Evolutionary conservation across 2,329 filamentous ascomycete species (phyloP), one percentile per base, ranked within the genome.

Genomic region (Didymella exigua): DNA sequence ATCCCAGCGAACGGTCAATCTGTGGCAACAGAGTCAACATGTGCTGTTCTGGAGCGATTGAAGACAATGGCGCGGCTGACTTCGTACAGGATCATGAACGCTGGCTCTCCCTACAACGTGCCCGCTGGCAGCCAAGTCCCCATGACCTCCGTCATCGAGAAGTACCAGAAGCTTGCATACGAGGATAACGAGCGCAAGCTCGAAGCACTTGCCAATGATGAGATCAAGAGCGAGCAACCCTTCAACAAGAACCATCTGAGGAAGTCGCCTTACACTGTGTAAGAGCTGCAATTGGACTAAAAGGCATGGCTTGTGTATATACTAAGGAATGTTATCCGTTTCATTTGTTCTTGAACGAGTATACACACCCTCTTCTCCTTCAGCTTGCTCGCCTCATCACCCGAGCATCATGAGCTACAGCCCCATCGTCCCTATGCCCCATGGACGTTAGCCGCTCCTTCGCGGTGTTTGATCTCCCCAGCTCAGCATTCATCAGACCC

Each of bases 21-120:
- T 34, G n/a, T 16, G n/a, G 21, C 18, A 5, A 21, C 21, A 9
- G 18, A 37, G 10, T 10, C 1, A 41, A 18, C n/a, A 5, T 14
- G 13, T 13, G 21, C 9, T 24, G 18, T 4, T 41, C 18, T 1
- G 13, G 44, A 21, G 11, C 9, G 19, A 26, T 3, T 2, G 13
- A 23, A 13, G 18, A 26, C 11, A 5, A 23, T n/a, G 8, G 4
- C 21, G 31, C 23, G 9, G 51, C 63, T 70, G 54, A 71, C 59
- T 34, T 33, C 34, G 26, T 27, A 24, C 68, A 89, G 86, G 64
- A 77, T 83, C 60, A 83, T 89, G 76, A 88, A 89, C 69, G 74
- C 77, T 19, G 82, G 84, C 47, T 84, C 84, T 1, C 86, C 86
- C 14, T 86, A 79, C 74, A 89, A 89, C 68, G 82, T 88, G 50